Conservation (phyloP, 2,329 filamentous ascomycete species). For the Laburnicola sp. region DNA sequence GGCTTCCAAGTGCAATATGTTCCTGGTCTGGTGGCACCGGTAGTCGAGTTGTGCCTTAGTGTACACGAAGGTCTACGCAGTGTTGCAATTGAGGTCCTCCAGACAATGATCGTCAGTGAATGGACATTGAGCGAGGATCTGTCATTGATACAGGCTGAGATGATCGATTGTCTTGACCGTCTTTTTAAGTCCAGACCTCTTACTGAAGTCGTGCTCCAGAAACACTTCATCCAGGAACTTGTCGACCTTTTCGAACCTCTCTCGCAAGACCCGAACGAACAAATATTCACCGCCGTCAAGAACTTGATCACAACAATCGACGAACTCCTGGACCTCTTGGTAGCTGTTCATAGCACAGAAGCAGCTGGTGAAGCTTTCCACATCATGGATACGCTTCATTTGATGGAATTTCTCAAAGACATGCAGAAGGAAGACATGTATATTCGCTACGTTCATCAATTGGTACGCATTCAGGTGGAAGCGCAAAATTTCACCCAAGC, state of each 20-base stretch:
- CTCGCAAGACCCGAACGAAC: conserved; percentile 67
- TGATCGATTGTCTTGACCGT: conserved; percentile 89
- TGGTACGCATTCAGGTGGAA: conserved; percentile 75
- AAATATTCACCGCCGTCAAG: conserved; percentile 73
- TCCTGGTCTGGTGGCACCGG: conserved; percentile 83
- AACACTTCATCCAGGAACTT: conserved; percentile 86
- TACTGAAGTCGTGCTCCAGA: conserved; percentile 87
- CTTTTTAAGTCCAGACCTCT: conserved; percentile 88
- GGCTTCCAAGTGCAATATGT: conserved; percentile 99
- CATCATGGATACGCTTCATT: conserved; percentile 81
- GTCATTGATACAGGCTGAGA: conserved; percentile 88
- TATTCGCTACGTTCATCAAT: conserved; percentile 90
- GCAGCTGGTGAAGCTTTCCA: conserved; percentile 73
- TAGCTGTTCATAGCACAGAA: conserved; percentile 82
- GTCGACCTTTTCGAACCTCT: conserved; percentile 77
- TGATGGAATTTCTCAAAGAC: conserved; percentile 96
- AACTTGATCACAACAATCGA: conserved; percentile 83
- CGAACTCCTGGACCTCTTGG: conserved; percentile 86
- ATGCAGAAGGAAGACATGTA: conserved; percentile 98
- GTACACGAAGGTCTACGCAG: conserved; percentile 88
- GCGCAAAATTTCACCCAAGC: conserved; percentile 83
- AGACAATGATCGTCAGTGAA: conserved; percentile 98
- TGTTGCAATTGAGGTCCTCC: conserved; percentile 89
- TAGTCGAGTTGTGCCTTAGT: conserved; percentile 91
- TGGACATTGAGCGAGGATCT: conserved; percentile 95